Evolutionary conservation across 129 eudicot genomes (phyloP).

Genomic region (Dittrichia graveolens): DNA sequence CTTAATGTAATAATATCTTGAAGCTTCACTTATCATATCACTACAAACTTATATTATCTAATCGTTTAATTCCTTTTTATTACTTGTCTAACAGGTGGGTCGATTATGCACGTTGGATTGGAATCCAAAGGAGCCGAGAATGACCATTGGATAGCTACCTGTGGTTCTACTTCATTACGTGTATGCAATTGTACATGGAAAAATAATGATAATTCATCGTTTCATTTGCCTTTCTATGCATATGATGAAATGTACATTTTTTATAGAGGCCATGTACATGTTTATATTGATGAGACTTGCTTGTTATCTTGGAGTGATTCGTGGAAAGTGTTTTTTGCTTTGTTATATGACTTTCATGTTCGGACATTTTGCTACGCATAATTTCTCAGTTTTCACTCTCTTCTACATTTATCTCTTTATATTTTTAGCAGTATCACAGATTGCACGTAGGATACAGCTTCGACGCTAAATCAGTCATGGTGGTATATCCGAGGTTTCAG

Average conservation of each 20-base stretch:
- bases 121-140: slow-evolving; percentile 70
- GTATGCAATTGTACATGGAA: slow-evolving; percentile 22
- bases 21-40: not conserved
- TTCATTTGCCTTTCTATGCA: slow-evolving; percentile 11
- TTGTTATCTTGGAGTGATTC: slow-evolving; percentile 4
- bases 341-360: not conserved
- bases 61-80: not conserved
- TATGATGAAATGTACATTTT: slow-evolving; percentile 20
- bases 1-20: slow-evolving; percentile 55
- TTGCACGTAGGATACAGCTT: too few species aligned
- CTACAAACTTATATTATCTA: not conserved
- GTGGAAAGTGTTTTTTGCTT: not conserved
- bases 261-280: slow-evolving; percentile 19
- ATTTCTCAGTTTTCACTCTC: too few species aligned
- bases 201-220: slow-evolving; percentile 22
- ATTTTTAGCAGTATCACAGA: too few species aligned
- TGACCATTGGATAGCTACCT: slow-evolving; percentile 25
- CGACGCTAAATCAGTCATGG: too few species aligned
- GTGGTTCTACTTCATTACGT: slow-evolving; percentile 24
- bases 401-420: too few species aligned
- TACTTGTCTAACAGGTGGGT: slow-evolving; percentile 67
- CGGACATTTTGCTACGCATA: too few species aligned
- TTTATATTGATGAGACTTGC: not conserved
- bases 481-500: too few species aligned
- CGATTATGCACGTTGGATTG: slow-evolving; percentile 81